Evolutionary conservation across 2,329 filamentous ascomycete species (phyloP), one percentile per base, ranked within the genome.

Genomic region (Pseudocercospora fuligena): DNA sequence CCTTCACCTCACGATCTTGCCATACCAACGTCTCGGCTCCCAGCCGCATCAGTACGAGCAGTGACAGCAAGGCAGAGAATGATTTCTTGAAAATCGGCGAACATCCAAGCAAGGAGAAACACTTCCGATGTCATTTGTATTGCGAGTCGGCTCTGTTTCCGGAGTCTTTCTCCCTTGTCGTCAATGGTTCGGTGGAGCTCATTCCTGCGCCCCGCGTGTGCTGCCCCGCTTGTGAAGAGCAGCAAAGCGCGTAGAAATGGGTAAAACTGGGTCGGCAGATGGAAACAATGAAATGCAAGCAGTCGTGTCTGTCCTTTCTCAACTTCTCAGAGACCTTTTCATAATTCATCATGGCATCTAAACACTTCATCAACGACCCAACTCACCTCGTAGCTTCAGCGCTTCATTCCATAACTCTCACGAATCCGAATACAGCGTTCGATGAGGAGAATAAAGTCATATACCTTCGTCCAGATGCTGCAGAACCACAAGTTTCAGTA

Each of bases 361-460:
- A 95, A 83, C 94, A 97, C 82, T 97, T 97, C 84, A 88, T 97
- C 83, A 89, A 93, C 79, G 91, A 96, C 78, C 89, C 93, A 49
- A 88, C 89, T 61, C 86, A 91, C 75, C 88, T 97, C 60, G 92
- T 97, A 78, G 85, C 88, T 76, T 85, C 88, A 49, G 92, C 94
- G 53, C 88, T 97, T 21, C 86, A 89, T 73, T 89, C 90, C 69
- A 84, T 95, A 36, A 94, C 93, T 23, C 83, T 92, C 68, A 93
- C 91, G 60, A 97, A 97, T 79, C 94, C 94, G 8, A 90, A 90
- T 40, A 83, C 96, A 25, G 90, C 91, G 60, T 87, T 95, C 72
- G 93, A 97, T 78, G 79, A 82, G 31, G 83, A 88, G 60, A 91
- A 96, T 82, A 97, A 97, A 79, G 90, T 96, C 74, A 81, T 97